phyloP scores from a whole-genome alignment of 208 protist species.

The Vickermania ingenoplastis region DNA sequence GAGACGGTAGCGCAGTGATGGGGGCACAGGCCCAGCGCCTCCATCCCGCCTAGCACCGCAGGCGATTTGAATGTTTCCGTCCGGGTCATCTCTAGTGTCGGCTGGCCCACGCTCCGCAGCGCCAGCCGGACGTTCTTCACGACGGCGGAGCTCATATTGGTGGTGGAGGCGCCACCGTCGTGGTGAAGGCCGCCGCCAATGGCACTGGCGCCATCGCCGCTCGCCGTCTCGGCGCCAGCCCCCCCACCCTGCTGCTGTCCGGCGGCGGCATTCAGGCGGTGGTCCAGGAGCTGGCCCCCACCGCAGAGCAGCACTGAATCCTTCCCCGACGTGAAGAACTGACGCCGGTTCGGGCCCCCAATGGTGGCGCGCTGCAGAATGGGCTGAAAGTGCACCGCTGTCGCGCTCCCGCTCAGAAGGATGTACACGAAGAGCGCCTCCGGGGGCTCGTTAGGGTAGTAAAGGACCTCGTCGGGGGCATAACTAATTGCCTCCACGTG shows the following conservation, averaged over 20 bases:
- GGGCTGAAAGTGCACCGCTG: conserved; percentile 53
- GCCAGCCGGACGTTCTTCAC: conserved; percentile 51
- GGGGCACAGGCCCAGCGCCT: conserved; percentile 63
- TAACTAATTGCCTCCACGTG: conserved; percentile 51
- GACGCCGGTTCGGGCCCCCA: conserved; percentile 20
- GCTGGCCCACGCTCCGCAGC: conserved; percentile 65
- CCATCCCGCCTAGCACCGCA: conserved; percentile 46
- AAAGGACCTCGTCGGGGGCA: conserved; percentile 43
- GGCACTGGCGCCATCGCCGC: conserved; percentile 4
- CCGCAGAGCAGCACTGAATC: conserved; percentile 54
- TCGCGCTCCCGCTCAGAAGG: conserved; percentile 49
- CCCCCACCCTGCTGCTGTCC: background rate
- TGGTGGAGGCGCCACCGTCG: conserved; percentile 36
- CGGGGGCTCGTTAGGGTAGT: conserved; percentile 54
- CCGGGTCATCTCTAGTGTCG: conserved; percentile 43
- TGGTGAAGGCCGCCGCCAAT: conserved; percentile 3
- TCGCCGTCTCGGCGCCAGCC: background rate
- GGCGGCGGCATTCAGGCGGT: background rate
- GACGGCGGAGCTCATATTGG: conserved; percentile 63
- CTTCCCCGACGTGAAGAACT: conserved; percentile 63
- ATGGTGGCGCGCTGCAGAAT: conserved; percentile 13
- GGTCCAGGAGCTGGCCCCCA: conserved; percentile 14
- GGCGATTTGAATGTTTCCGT: conserved; percentile 50
- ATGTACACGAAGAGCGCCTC: conserved; percentile 73
- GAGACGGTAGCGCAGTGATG: conserved; percentile 43